Evolutionary conservation across 148 eudicot genomes (phyloP).

Genomic region (Euryodendron excelsum): DNA sequence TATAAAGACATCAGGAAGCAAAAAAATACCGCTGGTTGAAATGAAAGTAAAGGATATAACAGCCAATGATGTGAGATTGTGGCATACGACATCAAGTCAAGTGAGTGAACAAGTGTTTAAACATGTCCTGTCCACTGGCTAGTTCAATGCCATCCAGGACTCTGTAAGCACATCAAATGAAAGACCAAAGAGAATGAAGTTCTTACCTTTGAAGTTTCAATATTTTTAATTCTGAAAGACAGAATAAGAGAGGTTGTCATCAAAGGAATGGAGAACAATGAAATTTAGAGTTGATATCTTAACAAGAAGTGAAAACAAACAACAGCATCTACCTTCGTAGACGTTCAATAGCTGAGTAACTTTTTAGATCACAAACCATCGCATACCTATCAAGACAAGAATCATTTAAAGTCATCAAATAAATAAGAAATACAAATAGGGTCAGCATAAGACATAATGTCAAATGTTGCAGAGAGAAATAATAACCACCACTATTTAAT

Average conservation of each 20-base stretch:
- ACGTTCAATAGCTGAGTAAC: slow-evolving; percentile 70
- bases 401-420: not conserved
- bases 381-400: slow-evolving; percentile 68
- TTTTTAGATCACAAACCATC: slow-evolving; percentile 70
- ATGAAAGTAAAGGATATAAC: not conserved
- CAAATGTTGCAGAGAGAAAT: not conserved
- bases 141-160: slow-evolving; percentile 5
- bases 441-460: not conserved
- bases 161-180: slow-evolving; percentile 6
- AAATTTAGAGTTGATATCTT: slow-evolving; percentile 1
- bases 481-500: not conserved
- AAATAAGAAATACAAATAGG: not conserved
- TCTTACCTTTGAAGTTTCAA: slow-evolving; percentile 68
- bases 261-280: not conserved
- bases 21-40: not conserved
- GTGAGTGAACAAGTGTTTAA: not conserved
- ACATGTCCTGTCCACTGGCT: not conserved
- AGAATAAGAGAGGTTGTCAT: slow-evolving; percentile 18
- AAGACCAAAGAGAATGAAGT: slow-evolving; percentile 11
- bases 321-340: slow-evolving; percentile 59
- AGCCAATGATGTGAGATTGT: not conserved
- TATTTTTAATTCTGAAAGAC: slow-evolving; percentile 65
- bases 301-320: not conserved
- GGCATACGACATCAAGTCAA: slow-evolving; percentile 11
- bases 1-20: slow-evolving; percentile 18